phyloP scores from a whole-genome alignment of 2,329 filamentous ascomycete genomes.

The Sphaceloma murrayae region DNA sequence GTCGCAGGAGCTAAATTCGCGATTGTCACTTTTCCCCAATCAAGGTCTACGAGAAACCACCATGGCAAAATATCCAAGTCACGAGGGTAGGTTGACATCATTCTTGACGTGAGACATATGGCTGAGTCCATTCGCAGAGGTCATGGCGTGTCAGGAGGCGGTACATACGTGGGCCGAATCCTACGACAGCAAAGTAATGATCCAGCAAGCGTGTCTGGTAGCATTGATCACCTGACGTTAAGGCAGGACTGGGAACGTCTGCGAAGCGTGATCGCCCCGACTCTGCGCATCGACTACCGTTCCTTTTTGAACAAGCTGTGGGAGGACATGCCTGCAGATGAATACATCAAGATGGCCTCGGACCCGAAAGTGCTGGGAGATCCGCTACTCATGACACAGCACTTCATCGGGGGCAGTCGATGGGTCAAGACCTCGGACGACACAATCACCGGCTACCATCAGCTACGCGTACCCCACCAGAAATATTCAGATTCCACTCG shows the following conservation, averaged over 20 bases:
- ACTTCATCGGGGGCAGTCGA: slow-evolving; percentile 45
- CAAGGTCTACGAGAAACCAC: no score
- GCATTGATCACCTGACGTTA: background rate
- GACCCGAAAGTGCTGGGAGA: slow-evolving; percentile 46
- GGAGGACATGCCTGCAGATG: slow-evolving; percentile 47
- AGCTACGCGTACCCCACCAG: slow-evolving; percentile 51
- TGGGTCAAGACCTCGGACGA: slow-evolving; percentile 43
- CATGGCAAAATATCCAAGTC: no score
- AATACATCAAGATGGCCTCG: slow-evolving; percentile 46
- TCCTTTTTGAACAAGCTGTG: slow-evolving; percentile 47
- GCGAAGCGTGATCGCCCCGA: slow-evolving; percentile 44
- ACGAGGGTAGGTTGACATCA: no score
- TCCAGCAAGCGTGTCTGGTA: background rate
- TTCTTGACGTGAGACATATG: no score
- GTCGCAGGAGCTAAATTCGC: no score
- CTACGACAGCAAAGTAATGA: slow-evolving; percentile 52
- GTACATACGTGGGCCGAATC: slow-evolving; percentile 56
- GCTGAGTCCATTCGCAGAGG: no score
- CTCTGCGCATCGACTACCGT: slow-evolving; percentile 57
- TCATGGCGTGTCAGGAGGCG: slow-evolving; percentile 36
- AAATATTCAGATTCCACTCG: slow-evolving; percentile 42
- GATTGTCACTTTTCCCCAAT: no score
- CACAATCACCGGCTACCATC: slow-evolving; percentile 46
- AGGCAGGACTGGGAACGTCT: slow-evolving; percentile 49
- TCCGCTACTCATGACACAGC: slow-evolving; percentile 46